phyloP scores from a whole-genome alignment of 1,284 basidiomycete genomes.

The Sporisorium scitamineum region DNA sequence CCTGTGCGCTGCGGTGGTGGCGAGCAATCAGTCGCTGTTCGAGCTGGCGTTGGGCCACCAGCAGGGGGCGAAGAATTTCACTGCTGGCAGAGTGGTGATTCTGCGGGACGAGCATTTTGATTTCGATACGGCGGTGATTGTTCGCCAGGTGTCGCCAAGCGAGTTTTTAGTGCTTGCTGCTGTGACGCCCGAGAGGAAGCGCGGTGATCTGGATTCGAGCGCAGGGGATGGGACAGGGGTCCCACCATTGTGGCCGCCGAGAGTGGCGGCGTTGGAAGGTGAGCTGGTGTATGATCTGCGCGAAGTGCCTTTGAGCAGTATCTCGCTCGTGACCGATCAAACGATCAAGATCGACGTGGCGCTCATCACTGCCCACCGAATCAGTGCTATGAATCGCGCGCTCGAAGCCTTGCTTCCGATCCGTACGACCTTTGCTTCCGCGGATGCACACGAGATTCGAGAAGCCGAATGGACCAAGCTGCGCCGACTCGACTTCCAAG shows the following conservation, averaged over 20 bases:
- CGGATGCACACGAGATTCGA: not conserved
- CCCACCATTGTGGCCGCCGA: constrained; percentile 44
- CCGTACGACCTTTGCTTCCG: constrained; percentile 9
- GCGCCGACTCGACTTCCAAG: constrained; percentile 91
- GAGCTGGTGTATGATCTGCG: constrained; percentile 77
- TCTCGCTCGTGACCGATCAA: constrained; percentile 80
- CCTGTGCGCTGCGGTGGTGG: constrained; percentile 77
- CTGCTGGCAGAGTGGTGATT: constrained; percentile 83
- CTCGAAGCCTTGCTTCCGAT: constrained; percentile 37
- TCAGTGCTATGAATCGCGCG: constrained; percentile 73
- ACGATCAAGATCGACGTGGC: constrained; percentile 74
- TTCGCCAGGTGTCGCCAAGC: constrained; percentile 76
- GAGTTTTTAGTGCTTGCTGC: constrained; percentile 82
- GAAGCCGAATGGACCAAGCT: constrained; percentile 82
- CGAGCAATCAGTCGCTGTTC: constrained; percentile 78
- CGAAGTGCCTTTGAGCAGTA: constrained; percentile 79
- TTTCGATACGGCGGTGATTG: constrained; percentile 79
- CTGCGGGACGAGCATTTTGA: constrained; percentile 80
- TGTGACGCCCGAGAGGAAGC: constrained; percentile 72
- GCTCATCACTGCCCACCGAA: constrained; percentile 72
- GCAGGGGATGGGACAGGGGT: not conserved
- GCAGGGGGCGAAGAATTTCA: constrained; percentile 79
- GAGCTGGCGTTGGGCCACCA: constrained; percentile 76
- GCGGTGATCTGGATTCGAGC: constrained; percentile 70
- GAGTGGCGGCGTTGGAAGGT: constrained; percentile 3